phyloP scores from a whole-genome alignment of 129 eudicot genomes.

The Lactuca saligna region DNA sequence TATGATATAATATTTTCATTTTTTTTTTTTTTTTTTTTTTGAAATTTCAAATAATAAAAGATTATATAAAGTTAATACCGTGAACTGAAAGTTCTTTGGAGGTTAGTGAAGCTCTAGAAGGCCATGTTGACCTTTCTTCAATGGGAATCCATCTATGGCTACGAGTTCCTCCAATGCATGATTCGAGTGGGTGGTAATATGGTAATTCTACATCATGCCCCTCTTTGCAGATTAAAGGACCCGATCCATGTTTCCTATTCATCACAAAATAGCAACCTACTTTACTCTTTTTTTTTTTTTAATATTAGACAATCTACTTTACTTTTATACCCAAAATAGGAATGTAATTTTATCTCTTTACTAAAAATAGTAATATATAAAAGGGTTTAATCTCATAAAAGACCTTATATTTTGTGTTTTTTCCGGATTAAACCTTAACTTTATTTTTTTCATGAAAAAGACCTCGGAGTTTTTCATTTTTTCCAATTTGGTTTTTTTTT shows the following conservation, averaged over 20 bases:
- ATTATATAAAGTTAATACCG: conserved; percentile 40
- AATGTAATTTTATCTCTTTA: too few species aligned
- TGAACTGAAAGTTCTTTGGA: conserved; percentile 59
- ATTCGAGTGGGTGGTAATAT: conserved; percentile 77
- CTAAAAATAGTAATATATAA: too few species aligned
- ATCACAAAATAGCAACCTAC: conserved; percentile 2
- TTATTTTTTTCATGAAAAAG: too few species aligned
- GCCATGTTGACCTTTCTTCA: conserved; percentile 79
- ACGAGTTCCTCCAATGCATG: conserved; percentile 91
- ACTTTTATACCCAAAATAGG: too few species aligned
- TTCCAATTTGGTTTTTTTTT: too few species aligned
- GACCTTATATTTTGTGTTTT: too few species aligned
- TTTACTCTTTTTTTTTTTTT: too few species aligned
- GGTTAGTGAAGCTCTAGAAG: conserved; percentile 66
- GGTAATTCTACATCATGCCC: conserved; percentile 85
- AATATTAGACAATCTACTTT: too few species aligned
- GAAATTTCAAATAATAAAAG: neutral
- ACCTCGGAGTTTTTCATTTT: too few species aligned
- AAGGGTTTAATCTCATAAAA: too few species aligned
- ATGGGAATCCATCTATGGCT: conserved; percentile 90
- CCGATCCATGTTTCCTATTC: conserved; percentile 67
- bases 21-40: too few species aligned
- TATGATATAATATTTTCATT: neutral
- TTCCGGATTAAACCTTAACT: too few species aligned
- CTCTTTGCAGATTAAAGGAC: conserved; percentile 70